phyloP scores from a whole-genome alignment of 2,329 filamentous ascomycete species.

The Pseudocercospora vitis region DNA sequence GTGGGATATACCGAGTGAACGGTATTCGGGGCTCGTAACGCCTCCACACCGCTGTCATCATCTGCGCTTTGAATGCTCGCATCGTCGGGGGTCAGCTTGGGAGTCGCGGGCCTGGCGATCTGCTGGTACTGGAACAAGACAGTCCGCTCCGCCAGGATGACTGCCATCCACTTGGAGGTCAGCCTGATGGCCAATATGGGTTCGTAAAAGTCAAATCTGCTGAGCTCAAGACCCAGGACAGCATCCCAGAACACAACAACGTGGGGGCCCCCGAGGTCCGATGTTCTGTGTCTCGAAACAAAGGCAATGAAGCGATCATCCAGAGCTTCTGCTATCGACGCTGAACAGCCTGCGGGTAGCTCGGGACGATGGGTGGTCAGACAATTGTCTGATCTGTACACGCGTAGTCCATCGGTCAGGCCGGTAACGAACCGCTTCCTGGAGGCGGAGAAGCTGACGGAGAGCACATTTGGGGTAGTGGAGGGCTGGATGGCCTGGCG shows the following conservation, averaged over 20 bases:
- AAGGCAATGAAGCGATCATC: conserved; percentile 69
- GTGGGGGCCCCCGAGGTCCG: conserved; percentile 34
- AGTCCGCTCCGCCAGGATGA: conserved; percentile 58
- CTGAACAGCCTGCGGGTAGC: conserved; percentile 25
- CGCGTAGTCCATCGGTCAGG: conserved; percentile 77
- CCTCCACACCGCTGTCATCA: conserved; percentile 10
- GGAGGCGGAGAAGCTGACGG: conserved; percentile 81
- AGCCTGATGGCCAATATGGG: conserved; percentile 78
- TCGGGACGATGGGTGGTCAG: conserved; percentile 34
- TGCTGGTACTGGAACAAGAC: conserved; percentile 36
- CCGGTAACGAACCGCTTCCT: conserved; percentile 84
- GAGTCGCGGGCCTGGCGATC: conserved; percentile 11
- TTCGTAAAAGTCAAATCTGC: conserved; percentile 76
- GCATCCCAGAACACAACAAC: conserved; percentile 76
- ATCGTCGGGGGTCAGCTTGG: conserved; percentile 40
- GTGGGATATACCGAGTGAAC: conserved; percentile 72
- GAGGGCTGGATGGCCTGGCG: conserved; percentile 79
- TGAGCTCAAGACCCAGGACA: conserved; percentile 69
- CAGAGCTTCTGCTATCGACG: conserved; percentile 35
- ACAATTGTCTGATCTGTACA: conserved; percentile 40
- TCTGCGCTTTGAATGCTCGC: conserved; percentile 47
- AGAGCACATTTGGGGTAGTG: conserved; percentile 72
- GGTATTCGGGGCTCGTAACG: conserved; percentile 30
- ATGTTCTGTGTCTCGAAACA: conserved; percentile 73
- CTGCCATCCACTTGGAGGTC: conserved; percentile 71